These are phyloP conservation scores for Vitis vinifera DNA, from an alignment of 164 flowering plant species.

Conservation along the genomic window ASM3070453v1 NC_081805.1:20011501-20012000, in stretches of 20 bases:
- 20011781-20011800: neutral
- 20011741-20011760: slow-evolving; percentile 70
- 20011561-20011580: slow-evolving; percentile 64
- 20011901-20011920: slow-evolving; percentile 53
- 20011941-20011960: slow-evolving; percentile 39
- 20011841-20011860: slow-evolving; percentile 30
- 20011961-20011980: neutral
- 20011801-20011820: neutral
- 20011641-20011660: slow-evolving; percentile 64
- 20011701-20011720: slow-evolving; percentile 53
- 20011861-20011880: slow-evolving; percentile 69
- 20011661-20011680: slow-evolving; percentile 54
- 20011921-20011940: slow-evolving; percentile 65
- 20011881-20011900: slow-evolving; percentile 74
- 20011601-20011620: slow-evolving; percentile 82
- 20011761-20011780: slow-evolving; percentile 22
- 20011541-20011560: slow-evolving; percentile 33
- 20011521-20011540: slow-evolving; percentile 19
- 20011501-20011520: neutral
- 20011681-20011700: slow-evolving; percentile 40
- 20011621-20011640: slow-evolving; percentile 65
- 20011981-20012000: no score
- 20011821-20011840: neutral
- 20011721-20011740: slow-evolving; percentile 57
- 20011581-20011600: slow-evolving; percentile 49